These are phyloP conservation scores for Maudiozyma barnettii DNA, from an alignment of 805 yeast species.

Conservation along the genomic window DNA sequence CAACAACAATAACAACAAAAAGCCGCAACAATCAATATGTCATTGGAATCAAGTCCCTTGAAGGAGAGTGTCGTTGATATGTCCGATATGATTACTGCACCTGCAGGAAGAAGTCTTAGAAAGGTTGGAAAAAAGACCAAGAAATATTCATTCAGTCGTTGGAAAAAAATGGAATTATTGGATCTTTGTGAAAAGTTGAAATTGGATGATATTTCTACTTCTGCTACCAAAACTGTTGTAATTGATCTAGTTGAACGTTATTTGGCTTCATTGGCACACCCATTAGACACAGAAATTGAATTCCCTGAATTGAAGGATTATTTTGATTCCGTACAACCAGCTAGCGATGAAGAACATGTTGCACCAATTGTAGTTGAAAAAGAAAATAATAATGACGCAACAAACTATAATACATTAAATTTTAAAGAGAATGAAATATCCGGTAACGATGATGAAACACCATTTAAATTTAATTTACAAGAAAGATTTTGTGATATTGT, in stretches of 20 bases:
- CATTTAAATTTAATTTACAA: constrained; percentile 17
- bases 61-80: neutral
- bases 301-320: constrained; percentile 23
- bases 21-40: neutral
- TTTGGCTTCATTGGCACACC: constrained; percentile 11
- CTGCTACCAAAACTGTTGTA: constrained; percentile 13
- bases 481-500: constrained; percentile 16
- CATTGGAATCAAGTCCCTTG: neutral
- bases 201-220: constrained; percentile 10
- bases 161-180: constrained; percentile 23
- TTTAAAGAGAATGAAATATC: constrained; percentile 4
- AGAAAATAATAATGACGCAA: neutral
- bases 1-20: neutral
- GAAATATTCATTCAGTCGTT: constrained; percentile 13
- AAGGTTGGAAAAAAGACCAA: neutral
- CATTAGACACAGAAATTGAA: constrained; percentile 17
- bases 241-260: constrained; percentile 14
- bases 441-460: neutral
- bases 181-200: constrained; percentile 21
- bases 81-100: neutral
- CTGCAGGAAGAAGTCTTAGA: too few species aligned
- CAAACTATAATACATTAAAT: constrained; percentile 3
- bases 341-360: neutral
- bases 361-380: neutral
- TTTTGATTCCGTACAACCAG: constrained; percentile 8